Evolutionary conservation across 208 protist species (phyloP).

Genomic region (Herpetomonas samuelpessoai): DNA sequence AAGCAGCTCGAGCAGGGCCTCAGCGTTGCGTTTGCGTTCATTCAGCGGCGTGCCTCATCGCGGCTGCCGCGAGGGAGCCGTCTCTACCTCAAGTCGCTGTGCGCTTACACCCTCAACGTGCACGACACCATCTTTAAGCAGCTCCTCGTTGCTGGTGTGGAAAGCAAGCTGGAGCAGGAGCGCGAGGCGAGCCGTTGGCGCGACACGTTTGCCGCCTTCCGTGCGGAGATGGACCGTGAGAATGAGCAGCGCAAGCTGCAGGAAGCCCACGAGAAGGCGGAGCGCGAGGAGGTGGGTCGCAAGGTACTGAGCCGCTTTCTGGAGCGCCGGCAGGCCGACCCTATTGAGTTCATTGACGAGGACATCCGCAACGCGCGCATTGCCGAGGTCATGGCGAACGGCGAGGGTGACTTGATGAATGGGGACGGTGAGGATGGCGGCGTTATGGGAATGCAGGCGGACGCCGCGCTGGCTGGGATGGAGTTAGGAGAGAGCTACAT

Average conservation of each 20-base stretch:
- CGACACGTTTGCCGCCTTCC: conserved; percentile 33
- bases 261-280: conserved; percentile 28
- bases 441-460: background rate
- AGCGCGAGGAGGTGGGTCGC: conserved; percentile 27
- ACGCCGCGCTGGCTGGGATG: background rate
- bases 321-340: conserved; percentile 15
- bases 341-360: conserved; percentile 13
- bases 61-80: conserved; percentile 14
- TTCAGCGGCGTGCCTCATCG: conserved; percentile 13
- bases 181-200: conserved; percentile 40
- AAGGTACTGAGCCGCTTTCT: conserved; percentile 46
- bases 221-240: conserved; percentile 34
- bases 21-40: conserved; percentile 27
- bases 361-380: conserved; percentile 19
- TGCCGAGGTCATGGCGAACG: conserved; percentile 14
- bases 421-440: conserved; percentile 1
- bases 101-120: conserved; percentile 48
- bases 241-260: conserved; percentile 30
- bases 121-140: conserved; percentile 43
- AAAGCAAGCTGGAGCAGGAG: conserved; percentile 35
- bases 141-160: conserved; percentile 41
- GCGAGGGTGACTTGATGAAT: background rate
- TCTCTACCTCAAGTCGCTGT: conserved; percentile 39
- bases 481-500: background rate
- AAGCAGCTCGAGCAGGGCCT: conserved; percentile 37